A percentile compares a stretch with the other conserved stretches of the same genome.
phyloP scores from a whole-genome alignment of 768 basidiomycete genomes.

The Russula foetens region DNA sequence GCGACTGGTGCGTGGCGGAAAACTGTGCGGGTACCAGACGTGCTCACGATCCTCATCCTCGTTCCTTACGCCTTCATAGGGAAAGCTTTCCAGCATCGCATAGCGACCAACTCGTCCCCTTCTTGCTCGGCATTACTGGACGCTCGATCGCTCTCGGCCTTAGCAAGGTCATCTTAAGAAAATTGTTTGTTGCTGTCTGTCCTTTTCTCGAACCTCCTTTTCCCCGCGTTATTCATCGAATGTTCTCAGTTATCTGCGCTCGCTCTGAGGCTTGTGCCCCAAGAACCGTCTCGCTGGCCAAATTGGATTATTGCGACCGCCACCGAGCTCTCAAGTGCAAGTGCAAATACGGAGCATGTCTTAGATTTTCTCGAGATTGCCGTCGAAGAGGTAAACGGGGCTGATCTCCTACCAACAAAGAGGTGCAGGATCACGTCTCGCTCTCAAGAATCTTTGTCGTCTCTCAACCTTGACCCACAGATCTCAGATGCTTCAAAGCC shows the following conservation, averaged over 20 bases:
- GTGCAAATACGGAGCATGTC: slow-evolving; percentile 49
- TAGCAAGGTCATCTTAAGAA: slow-evolving; percentile 70
- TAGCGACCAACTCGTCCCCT: slow-evolving; percentile 47
- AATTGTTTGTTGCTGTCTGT: slow-evolving; percentile 81
- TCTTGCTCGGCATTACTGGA: slow-evolving; percentile 63
- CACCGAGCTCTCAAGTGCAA: slow-evolving; percentile 49
- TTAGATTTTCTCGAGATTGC: slow-evolving; percentile 77
- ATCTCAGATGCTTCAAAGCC: slow-evolving; percentile 52
- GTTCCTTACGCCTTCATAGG: slow-evolving; percentile 35
- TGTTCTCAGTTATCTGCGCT: slow-evolving; percentile 31
- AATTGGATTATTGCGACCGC: slow-evolving; percentile 68
- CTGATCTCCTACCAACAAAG: slow-evolving; percentile 64
- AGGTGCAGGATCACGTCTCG: slow-evolving; percentile 44
- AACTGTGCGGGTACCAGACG: neutral
- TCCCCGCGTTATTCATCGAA: slow-evolving; percentile 1
- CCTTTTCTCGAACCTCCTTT: neutral
- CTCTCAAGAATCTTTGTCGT: neutral
- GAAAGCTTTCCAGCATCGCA: slow-evolving; percentile 62
- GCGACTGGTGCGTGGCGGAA: slow-evolving; percentile 66
- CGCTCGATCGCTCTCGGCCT: slow-evolving; percentile 51
- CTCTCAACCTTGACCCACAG: slow-evolving; percentile 30
- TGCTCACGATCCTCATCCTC: neutral
- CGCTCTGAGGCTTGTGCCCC: slow-evolving; percentile 61
- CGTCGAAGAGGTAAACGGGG: slow-evolving; percentile 71
- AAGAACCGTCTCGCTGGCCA: slow-evolving; percentile 55